Evolutionary conservation across 2,329 filamentous ascomycete genomes (phyloP).

Genomic region (Diaporthe australafricana): DNA sequence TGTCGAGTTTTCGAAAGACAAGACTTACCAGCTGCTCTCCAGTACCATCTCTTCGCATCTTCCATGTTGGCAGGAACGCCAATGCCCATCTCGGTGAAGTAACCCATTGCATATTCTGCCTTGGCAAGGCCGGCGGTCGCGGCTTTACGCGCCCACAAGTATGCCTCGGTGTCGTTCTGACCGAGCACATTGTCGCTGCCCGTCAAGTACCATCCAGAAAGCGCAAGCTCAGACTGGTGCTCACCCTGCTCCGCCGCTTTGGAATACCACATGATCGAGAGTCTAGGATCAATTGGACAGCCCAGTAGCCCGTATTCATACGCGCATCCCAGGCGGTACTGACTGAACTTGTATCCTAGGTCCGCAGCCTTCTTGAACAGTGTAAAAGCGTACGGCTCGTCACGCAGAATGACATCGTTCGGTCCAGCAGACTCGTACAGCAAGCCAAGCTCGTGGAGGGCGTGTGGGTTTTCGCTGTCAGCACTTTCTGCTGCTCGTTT

Average conservation of each 20-base stretch:
- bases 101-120: constrained; percentile 98
- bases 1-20: constrained; percentile 43
- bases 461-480: constrained; percentile 91
- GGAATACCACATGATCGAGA: constrained; percentile 94
- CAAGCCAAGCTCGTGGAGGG: constrained; percentile 86
- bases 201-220: constrained; percentile 95
- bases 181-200: constrained; percentile 87
- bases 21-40: constrained; percentile 91
- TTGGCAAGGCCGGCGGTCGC: constrained; percentile 89
- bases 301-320: constrained; percentile 92
- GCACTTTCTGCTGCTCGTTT: constrained; percentile 92
- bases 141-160: constrained; percentile 95
- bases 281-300: constrained; percentile 82
- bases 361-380: constrained; percentile 89
- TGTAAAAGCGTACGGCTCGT: constrained; percentile 83
- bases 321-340: constrained; percentile 87
- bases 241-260: constrained; percentile 92
- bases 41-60: constrained; percentile 98
- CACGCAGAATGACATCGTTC: constrained; percentile 81
- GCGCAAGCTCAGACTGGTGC: constrained; percentile 88
- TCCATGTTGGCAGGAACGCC: constrained; percentile 88
- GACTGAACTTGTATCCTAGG: constrained; percentile 93
- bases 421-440: constrained; percentile 72
- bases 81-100: constrained; percentile 96
- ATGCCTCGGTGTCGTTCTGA: constrained; percentile 95